Conservation (phyloP, 768 basidiomycete genomes). For the Dioszegia hungarica region DNA sequence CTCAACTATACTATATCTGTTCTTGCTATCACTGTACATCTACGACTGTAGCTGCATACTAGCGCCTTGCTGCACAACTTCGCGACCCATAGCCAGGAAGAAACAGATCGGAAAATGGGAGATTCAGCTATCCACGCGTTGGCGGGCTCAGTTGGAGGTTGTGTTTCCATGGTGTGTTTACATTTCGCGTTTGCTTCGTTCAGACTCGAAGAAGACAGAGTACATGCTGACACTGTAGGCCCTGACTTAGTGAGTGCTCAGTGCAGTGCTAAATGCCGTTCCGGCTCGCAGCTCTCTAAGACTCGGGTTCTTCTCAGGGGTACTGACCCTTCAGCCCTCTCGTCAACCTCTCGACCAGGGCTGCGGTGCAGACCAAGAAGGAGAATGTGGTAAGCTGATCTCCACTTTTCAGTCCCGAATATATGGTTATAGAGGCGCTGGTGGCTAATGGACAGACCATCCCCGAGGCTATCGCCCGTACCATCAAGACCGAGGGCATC, state of each 20-base stretch:
- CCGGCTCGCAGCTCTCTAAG: not conserved
- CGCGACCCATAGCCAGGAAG: not conserved
- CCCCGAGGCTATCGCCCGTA: conserved; percentile 65
- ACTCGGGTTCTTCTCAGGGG: too few relatives aligned
- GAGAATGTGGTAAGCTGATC: conserved; percentile 61
- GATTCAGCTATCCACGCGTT: conserved; percentile 81
- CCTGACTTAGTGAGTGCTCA: conserved; percentile 46
- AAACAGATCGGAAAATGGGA: conserved; percentile 18
- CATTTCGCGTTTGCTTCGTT: not conserved
- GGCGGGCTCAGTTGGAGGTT: conserved; percentile 85
- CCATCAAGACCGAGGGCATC: conserved; percentile 77
- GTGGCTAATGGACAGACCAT: conserved; percentile 53
- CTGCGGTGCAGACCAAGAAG: conserved; percentile 80
- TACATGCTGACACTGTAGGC: conserved; percentile 29
- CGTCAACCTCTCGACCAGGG: conserved; percentile 84
- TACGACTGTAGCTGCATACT: too few relatives aligned
- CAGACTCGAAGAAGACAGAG: not conserved
- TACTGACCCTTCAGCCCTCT: conserved; percentile 61
- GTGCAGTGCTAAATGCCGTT: too few relatives aligned
- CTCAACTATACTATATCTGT: not conserved
- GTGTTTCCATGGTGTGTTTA: conserved; percentile 75
- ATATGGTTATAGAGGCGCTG: not conserved
- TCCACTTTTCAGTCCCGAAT: too few relatives aligned
- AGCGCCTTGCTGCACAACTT: too few relatives aligned
- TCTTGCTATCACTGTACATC: too few relatives aligned